Percentiles rank a stretch among this genome's conserved stretches.
Evolutionary conservation across 495 filamentous ascomycete genomes (phyloP).

Genomic region (Podospora tetraspora): DNA sequence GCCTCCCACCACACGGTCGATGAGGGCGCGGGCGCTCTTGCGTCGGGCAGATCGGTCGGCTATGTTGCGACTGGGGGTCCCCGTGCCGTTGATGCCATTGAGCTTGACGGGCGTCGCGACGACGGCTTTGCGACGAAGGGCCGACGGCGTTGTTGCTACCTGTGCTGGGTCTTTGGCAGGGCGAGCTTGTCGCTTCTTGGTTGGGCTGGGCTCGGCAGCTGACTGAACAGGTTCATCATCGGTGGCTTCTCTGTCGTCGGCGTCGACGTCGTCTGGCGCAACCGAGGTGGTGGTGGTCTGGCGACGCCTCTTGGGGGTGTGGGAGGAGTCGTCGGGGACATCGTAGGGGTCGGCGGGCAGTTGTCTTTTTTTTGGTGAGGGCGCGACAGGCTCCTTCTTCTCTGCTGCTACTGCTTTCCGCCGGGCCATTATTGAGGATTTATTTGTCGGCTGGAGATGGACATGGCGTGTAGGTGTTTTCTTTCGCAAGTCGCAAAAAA

Average conservation of each 20-base stretch:
- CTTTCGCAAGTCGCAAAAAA: slow-evolving; percentile 11
- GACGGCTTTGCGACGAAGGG: slow-evolving; percentile 23
- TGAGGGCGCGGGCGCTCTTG: slow-evolving; percentile 72
- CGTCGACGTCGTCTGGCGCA: background rate
- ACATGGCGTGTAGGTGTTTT: background rate
- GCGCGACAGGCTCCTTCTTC: slow-evolving; percentile 10
- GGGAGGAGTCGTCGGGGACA: slow-evolving; percentile 23
- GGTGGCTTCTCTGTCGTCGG: background rate
- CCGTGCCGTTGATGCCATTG: slow-evolving; percentile 28
- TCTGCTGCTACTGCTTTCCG: slow-evolving; percentile 12
- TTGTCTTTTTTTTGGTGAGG: slow-evolving; percentile 17
- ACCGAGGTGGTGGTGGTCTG: background rate
- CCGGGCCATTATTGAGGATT: slow-evolving; percentile 19
- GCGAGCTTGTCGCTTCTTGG: slow-evolving; percentile 22
- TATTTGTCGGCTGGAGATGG: slow-evolving; percentile 2
- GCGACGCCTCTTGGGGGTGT: slow-evolving; percentile 20
- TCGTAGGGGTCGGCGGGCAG: slow-evolving; percentile 26
- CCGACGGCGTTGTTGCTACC: slow-evolving; percentile 33
- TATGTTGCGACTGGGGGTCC: slow-evolving; percentile 56
- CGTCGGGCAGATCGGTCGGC: slow-evolving; percentile 79
- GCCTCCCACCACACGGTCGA: slow-evolving; percentile 56
- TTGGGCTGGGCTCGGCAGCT: slow-evolving; percentile 17
- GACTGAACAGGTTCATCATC: background rate
- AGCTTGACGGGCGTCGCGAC: slow-evolving; percentile 35
- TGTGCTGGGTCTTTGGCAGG: slow-evolving; percentile 23